phyloP scores from a whole-genome alignment of 2,329 filamentous ascomycete species.

The Moelleriella libera region DNA sequence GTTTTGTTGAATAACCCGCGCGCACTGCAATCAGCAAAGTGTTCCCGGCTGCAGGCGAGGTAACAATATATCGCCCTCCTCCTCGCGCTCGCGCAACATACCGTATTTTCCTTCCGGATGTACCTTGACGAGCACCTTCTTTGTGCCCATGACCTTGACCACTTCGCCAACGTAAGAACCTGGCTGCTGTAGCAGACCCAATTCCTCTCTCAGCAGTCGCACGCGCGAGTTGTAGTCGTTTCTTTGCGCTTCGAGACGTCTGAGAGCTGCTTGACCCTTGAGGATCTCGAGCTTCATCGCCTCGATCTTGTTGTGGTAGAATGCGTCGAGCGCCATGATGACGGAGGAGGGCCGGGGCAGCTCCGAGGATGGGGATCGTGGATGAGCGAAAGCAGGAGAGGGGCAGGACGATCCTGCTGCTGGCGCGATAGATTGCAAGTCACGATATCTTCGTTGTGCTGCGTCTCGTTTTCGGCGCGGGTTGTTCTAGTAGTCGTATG shows the following conservation, averaged over 20 bases:
- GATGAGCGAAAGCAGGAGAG: no score
- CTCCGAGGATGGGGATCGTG: not conserved
- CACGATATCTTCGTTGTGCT: no score
- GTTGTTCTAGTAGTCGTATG: no score
- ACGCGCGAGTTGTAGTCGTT: constrained; percentile 99
- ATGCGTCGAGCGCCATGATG: constrained; percentile 96
- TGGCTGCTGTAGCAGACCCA: constrained; percentile 89
- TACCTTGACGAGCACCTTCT: constrained; percentile 98
- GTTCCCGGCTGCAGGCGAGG: no score
- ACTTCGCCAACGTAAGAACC: constrained; percentile 98
- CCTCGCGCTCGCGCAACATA: no score
- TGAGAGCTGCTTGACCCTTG: constrained; percentile 89
- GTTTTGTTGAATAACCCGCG: not conserved
- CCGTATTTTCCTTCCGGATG: constrained; percentile 99
- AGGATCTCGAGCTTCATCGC: constrained; percentile 99
- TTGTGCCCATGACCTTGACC: constrained; percentile 99
- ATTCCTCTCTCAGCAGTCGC: constrained; percentile 83
- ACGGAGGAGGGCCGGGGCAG: constrained; percentile 1
- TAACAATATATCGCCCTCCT: no score
- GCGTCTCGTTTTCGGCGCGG: no score
- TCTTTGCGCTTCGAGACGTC: constrained; percentile 89
- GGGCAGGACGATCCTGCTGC: no score
- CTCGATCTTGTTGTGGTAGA: constrained; percentile 99
- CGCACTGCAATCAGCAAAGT: no score
- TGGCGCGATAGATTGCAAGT: no score